Evolutionary conservation across 768 basidiomycete genomes (phyloP).

Genomic region (Fomitopsis pulvina): DNA sequence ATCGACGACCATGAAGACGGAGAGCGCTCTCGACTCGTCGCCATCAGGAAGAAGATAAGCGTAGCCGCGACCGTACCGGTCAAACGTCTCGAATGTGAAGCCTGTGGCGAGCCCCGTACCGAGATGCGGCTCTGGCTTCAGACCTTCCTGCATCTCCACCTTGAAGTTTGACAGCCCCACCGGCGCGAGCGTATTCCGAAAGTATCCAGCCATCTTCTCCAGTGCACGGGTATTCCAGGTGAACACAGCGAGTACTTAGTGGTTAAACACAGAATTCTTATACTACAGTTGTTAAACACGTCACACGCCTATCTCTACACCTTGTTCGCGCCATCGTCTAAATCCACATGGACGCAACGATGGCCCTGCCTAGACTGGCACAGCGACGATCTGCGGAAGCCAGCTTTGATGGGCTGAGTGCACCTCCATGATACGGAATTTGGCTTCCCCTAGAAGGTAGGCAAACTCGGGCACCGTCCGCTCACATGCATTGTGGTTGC

Average conservation of each 20-base stretch:
- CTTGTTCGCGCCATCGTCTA: too few relatives aligned
- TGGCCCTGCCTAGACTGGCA: neutral
- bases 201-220: constrained; percentile 27
- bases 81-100: constrained; percentile 31
- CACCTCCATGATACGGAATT: constrained; percentile 3
- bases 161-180: constrained; percentile 20
- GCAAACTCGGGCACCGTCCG: constrained; percentile 4
- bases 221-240: constrained; percentile 37
- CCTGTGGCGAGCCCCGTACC: constrained; percentile 13
- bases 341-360: too few relatives aligned
- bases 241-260: constrained; percentile 22
- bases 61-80: constrained; percentile 28
- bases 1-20: constrained; percentile 11
- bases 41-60: constrained; percentile 23
- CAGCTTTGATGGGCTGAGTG: constrained; percentile 3
- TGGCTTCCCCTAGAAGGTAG: neutral
- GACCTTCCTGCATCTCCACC: constrained; percentile 9
- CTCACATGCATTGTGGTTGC: constrained; percentile 8
- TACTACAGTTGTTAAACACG: neutral
- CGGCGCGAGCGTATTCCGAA: constrained; percentile 17
- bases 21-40: constrained; percentile 30
- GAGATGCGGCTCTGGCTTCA: constrained; percentile 6
- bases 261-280: neutral
- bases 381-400: constrained; percentile 7
- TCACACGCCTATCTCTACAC: neutral